Evolutionary conservation across 257 asterid species (phyloP), one percentile per base, ranked within the genome.

Genomic region (Rubia yunnanensis): DNA sequence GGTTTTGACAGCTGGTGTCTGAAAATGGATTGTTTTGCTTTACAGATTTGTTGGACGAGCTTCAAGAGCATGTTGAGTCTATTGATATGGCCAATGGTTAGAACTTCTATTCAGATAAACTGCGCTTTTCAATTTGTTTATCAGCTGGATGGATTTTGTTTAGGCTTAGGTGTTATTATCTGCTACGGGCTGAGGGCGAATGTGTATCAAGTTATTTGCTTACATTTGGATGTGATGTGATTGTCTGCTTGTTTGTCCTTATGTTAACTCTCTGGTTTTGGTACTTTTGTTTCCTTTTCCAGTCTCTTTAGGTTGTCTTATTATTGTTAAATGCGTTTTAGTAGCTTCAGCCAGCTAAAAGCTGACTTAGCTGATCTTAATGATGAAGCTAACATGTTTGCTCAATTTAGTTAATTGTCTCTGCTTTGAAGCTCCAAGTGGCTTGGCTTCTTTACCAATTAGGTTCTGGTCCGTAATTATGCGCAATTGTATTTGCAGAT

Each of bases 31-130:
- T 15, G 56, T 52, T 26, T 17, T 22, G 3, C 73, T 57, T 70
- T 64, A 62, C 81, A 90, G 97, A 73, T 76, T 73, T 94, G 88
- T 65, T 89, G 84, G 95, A 94, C 79, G 99, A 94, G 86, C 83
- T 90, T 10, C 92, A 94, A 73, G 97, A 94, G 52, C 99, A 94
- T 55, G 99, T 94, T 1, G 97, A 90, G 72, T 82, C 91, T 5
- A 88, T 94, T 54, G 99, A 94, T 75, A 82, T 81, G 84, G 99
- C 99, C 34, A 88, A 94, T 75, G 99, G 99, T 94, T 68, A 81
- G 97, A 78, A 69, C 62, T 38, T 56, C 46, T 44, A 28, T 57
- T 28, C 6, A 57, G 24, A 57, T 10, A 28, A n/a, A 7, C 13
- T 7, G n/a, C 24, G 31, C 26, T 17, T 32, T 36, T 13, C 34